These are phyloP conservation scores for Calonectria pauciramosa DNA, from an alignment of 2,329 filamentous ascomycete genomes.

Conservation along the genomic window DNA sequence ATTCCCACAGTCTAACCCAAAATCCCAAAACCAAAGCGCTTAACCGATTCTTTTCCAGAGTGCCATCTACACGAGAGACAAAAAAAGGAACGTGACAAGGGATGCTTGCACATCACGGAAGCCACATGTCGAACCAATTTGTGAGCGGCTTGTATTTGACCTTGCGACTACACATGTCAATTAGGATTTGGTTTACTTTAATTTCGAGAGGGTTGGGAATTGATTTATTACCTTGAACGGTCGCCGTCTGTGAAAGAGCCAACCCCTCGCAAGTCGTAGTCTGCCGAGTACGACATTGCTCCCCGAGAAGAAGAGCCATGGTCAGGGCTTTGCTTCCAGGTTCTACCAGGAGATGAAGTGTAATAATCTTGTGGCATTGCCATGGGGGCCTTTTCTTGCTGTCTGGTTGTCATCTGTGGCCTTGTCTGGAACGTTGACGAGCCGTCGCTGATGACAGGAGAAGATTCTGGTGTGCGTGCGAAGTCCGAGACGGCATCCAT, in stretches of 20 bases:
- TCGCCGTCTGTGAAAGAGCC: constrained; percentile 38
- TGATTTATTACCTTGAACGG: constrained; percentile 17
- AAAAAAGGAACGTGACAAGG: background rate
- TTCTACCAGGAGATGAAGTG: constrained; percentile 27
- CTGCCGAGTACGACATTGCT: constrained; percentile 28
- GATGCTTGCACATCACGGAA: constrained; percentile 35
- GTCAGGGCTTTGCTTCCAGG: constrained; percentile 11
- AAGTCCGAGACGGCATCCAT: constrained; percentile 41
- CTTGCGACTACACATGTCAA: constrained; percentile 28
- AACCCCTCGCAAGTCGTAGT: constrained; percentile 42
- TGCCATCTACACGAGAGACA: constrained; percentile 3
- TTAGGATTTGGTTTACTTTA: background rate
- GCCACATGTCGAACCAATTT: constrained; percentile 47
- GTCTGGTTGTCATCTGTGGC: constrained; percentile 24
- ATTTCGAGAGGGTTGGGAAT: background rate
- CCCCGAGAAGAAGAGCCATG: constrained; percentile 32
- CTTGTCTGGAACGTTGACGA: constrained; percentile 39
- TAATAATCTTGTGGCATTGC: constrained; percentile 30
- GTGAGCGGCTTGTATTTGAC: constrained; percentile 46
- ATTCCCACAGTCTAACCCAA: background rate
- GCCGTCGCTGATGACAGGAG: constrained; percentile 43
- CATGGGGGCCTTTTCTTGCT: constrained; percentile 30
- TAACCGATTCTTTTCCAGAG: background rate
- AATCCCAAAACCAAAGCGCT: background rate
- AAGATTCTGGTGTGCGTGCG: constrained; percentile 40